Evolutionary conservation across 2,329 filamentous ascomycete genomes (phyloP).

Genomic region (Beauveria rudraprayagi): DNA sequence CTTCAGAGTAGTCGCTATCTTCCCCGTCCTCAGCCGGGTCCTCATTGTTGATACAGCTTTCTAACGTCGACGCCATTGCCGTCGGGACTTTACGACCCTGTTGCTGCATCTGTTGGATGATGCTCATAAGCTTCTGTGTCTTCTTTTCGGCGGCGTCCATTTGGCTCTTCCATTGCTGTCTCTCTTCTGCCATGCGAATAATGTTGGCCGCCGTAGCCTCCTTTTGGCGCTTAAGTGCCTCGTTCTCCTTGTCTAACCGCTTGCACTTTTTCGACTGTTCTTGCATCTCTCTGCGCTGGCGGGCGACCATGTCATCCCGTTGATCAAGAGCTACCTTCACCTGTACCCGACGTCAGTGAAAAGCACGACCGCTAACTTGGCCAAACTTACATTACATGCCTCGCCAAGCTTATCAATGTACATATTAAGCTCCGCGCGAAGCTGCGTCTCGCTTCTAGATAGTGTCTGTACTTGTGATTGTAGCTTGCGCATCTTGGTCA

Average conservation of each 20-base stretch:
- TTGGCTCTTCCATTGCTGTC: slow-evolving; percentile 74
- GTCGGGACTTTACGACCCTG: slow-evolving; percentile 74
- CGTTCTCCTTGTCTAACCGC: slow-evolving; percentile 91
- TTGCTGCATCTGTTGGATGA: slow-evolving; percentile 94
- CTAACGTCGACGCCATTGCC: slow-evolving; percentile 52
- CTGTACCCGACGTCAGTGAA: slow-evolving; percentile 17
- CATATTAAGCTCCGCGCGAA: slow-evolving; percentile 91
- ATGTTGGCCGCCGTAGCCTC: slow-evolving; percentile 92
- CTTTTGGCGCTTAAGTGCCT: slow-evolving; percentile 82
- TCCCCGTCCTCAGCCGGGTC: slow-evolving; percentile 35
- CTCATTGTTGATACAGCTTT: slow-evolving; percentile 42
- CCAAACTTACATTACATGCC: slow-evolving; percentile 43
- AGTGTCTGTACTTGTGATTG: slow-evolving; percentile 91
- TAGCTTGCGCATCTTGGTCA: slow-evolving; percentile 70
- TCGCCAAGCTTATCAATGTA: slow-evolving; percentile 99
- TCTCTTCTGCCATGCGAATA: slow-evolving; percentile 92
- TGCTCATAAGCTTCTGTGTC: slow-evolving; percentile 84
- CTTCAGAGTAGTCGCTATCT: slow-evolving; percentile 58
- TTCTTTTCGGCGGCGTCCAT: slow-evolving; percentile 50
- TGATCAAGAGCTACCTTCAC: slow-evolving; percentile 7
- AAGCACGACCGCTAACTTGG: no score
- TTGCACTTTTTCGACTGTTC: slow-evolving; percentile 99
- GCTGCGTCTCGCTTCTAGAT: slow-evolving; percentile 88
- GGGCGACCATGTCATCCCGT: slow-evolving; percentile 3
- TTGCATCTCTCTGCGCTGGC: slow-evolving; percentile 82